Evolutionary conservation across 2,329 filamentous ascomycete genomes (phyloP), one percentile per base, ranked within the genome.

Genomic region (Calonectria fujianensis): DNA sequence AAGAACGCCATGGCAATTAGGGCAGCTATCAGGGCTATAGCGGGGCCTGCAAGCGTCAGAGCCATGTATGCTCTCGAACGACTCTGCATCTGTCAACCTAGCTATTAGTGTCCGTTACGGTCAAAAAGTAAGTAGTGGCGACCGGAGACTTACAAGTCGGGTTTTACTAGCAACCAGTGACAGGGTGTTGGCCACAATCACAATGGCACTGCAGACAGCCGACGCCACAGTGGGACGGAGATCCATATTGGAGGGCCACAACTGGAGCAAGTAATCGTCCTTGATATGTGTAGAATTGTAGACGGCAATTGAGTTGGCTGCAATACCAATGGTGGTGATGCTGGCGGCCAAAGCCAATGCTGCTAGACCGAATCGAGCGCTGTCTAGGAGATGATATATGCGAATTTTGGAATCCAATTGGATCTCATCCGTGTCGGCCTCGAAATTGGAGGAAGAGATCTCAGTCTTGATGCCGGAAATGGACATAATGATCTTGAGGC

Each of bases 211-310:
- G 48, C 89, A 89, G 32, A 85, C 87, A 24, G 92, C 86, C 32
- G 92, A 85, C 11, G 90, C 89, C 37, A 90, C 83, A 4, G 89
- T 91, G 3, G 91, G 91, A 63, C 89, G 86, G 41, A 91, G 80
- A 80, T 93, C 88, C 79, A 93, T 90, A 37, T 88, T 83, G 18
- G 85, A 83, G 0, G 91, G 91, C 91, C 91, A 93, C 64, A 93
- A 80, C 0, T 90, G 86, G 24, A 93, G 86, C 29, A 89, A 79
- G 78, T 86, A 90, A 59, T 88, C 86, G 24, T 81, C 80, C 0
- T 88, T 79, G 20, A 90, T 81, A 71, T 89, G 86, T 2, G 91
- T 93, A 35, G 84, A 83, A 77, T 91, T 86, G 84, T 92, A 93
- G 48, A 90, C 88, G 37, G 86, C 82, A 52, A 93, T 83, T 8